Evolutionary conservation across 768 basidiomycete species (phyloP).

Genomic region (Phaeotremella skinneri): DNA sequence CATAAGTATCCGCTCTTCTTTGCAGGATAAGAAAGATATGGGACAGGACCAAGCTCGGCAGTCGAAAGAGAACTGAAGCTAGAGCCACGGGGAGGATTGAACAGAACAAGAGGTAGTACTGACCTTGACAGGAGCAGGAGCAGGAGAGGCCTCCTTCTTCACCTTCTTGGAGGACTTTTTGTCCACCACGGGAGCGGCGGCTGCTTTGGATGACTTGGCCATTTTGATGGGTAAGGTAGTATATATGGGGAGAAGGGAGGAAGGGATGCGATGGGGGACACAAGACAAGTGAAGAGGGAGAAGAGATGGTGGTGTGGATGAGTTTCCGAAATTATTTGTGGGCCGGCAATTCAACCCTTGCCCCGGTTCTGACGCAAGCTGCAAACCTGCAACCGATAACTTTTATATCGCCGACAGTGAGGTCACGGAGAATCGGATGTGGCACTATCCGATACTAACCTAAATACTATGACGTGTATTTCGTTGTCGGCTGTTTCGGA

Average conservation of each 20-base stretch:
- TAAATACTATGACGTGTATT: neutral
- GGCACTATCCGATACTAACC: neutral
- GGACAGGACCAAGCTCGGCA: neutral
- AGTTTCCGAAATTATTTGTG: neutral
- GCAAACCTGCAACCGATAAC: neutral
- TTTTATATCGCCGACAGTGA: neutral
- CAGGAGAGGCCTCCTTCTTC: constrained; percentile 35
- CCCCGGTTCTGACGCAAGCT: neutral
- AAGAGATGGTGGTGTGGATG: neutral
- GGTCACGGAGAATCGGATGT: neutral
- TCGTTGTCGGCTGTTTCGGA: neutral
- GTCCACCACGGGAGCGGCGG: constrained; percentile 33
- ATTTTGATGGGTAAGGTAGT: constrained; percentile 25
- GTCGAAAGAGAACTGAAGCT: no score
- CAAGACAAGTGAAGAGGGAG: no score
- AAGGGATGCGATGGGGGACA: constrained; percentile 9
- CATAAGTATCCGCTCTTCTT: neutral
- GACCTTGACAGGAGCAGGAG: constrained; percentile 29
- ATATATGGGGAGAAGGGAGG: constrained; percentile 7
- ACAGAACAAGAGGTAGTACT: constrained; percentile 15
- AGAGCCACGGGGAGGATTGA: constrained; percentile 9
- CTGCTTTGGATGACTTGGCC: constrained; percentile 38
- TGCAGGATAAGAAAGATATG: constrained; percentile 3
- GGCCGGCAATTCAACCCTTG: no score
- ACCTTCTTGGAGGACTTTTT: constrained; percentile 40